Evolutionary conservation across 257 asterid genomes (phyloP).

Genomic region (Solanum boliviense): DNA sequence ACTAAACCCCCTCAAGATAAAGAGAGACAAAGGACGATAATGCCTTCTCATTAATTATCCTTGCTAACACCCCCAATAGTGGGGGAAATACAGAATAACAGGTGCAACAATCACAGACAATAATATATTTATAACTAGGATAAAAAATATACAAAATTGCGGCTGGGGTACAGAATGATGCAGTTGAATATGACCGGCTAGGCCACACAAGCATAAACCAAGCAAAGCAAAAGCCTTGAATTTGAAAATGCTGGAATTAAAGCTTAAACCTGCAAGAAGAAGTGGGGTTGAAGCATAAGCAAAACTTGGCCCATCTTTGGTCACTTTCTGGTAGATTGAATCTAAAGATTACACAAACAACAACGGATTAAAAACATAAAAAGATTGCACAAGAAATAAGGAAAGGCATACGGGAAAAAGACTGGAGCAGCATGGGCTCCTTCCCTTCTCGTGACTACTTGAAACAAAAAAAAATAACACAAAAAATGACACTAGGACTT

Average conservation of each 20-base stretch:
- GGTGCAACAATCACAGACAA: background rate
- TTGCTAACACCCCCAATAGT: background rate
- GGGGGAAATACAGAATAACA: background rate
- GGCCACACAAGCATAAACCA: conserved; percentile 11
- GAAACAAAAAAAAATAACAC: background rate
- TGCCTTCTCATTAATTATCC: background rate
- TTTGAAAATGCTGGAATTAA: conserved; percentile 8
- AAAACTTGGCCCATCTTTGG: background rate
- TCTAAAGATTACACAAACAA: background rate
- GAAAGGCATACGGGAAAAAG: background rate
- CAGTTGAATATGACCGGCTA: conserved; percentile 5
- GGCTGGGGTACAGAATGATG: background rate
- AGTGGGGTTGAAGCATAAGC: background rate
- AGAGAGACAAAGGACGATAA: background rate
- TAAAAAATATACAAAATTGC: background rate
- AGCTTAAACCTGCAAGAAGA: conserved; percentile 14
- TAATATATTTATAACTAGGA: background rate
- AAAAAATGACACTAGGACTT: background rate
- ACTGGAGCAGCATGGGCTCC: background rate
- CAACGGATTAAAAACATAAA: background rate
- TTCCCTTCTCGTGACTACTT: background rate
- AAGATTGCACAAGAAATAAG: background rate
- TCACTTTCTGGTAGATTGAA: background rate
- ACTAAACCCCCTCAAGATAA: background rate
- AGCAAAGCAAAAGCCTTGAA: conserved; percentile 10